Base-by-base conservation (phyloP, 1,139 yeast species). In the Geotrichum phurueaensis region DNA sequence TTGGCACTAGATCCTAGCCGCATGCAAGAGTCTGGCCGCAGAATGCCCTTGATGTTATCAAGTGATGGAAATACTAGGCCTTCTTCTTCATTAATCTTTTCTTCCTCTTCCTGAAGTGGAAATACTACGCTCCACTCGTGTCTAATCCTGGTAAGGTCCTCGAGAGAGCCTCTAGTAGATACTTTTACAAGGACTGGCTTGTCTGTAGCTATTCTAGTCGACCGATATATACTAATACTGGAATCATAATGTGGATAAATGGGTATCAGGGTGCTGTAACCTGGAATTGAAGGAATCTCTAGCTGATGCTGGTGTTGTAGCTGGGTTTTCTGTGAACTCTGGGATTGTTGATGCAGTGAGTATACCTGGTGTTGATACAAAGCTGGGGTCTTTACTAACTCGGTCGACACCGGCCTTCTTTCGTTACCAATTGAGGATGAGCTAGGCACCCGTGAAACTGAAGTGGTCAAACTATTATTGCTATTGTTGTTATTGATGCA, bases 61-160 rank as follows among this genome's bases (percentile, higher is more conserved):
- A 65, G 60, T 2, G 64, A 57, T 1, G 57, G 57, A 31, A 53
- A 31, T 18, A 59, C 55, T 25, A 56, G 57, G 31, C 43, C 45
- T 18, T 62, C 51, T 10, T 39, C 18, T 39, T 39, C 18, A 18
- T 39, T 39, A 33, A 48, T 56, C 51, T 48, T 18, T 12, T 60
- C 58, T 4, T 45, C 51, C 36, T 59, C 60, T 23, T 48, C 57
- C 27, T 48, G 57, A 6, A 39, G 18, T 3, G 55, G 56, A 36
- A 51, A 56, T 15, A 56, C 65, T n/a, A 68, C 65, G 51, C 69
- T 67, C 72, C 72, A 69, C 56, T 69, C 72, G 33, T 68, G 71
- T 10, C 71, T 58, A 13, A 69, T 67, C n/a, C 71, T 60, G 2
- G 70, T 67, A 51, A 69, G 61, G 51, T 69, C 72, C 53, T 69